Evolutionary conservation across 2,329 filamentous ascomycete species (phyloP), one percentile per base, ranked within the genome.

Genomic region (Xenoacremonium recifei): DNA sequence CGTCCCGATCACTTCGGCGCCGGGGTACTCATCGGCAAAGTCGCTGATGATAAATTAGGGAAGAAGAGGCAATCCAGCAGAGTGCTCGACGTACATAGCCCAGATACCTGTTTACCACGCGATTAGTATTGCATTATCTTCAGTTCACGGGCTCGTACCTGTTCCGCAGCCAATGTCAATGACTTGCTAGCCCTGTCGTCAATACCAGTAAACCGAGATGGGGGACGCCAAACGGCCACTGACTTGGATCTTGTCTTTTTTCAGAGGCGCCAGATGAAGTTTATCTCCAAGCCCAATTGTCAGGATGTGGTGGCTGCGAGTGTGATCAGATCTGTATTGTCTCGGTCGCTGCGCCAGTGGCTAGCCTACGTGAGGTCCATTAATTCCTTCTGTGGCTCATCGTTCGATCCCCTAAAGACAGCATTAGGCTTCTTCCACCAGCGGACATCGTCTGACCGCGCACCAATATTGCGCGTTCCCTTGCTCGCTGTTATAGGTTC

Each of bases 91-190:
- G 72, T 47, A 58, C 58, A 54, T 61, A 3, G 76, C 72, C 77
- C 75, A 80, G 40, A 77, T 53, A 1, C 50, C 51, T 54, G 4
- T 35, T 2, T 5, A 2, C 16, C 1, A 2, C 30, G 3, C 6
- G 0, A 35, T 48, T 37, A 34, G 18, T 9, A 1, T 35, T 7
- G 2, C 0, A 18, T 2, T n/a, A n/a, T n/a, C n/a, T n/a, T n/a
- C n/a, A n/a, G n/a, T n/a, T n/a, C n/a, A n/a, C n/a, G 9, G 2
- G 11, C 6, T 3, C 45, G 3, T 73, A 21, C 78, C 77, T 1
- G 76, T 77, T n/a, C 79, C 79, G 5, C 76, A 80, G 21, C 77
- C 75, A 16, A 80, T 65, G 43, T 79, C 75, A 6, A 80, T 60
- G 3, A 52, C 47, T 38, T 38, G 47, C 50, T 53, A 13, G 0